phyloP scores from a whole-genome alignment of 2,329 filamentous ascomycete genomes.

The Claviceps purpurea region DNA sequence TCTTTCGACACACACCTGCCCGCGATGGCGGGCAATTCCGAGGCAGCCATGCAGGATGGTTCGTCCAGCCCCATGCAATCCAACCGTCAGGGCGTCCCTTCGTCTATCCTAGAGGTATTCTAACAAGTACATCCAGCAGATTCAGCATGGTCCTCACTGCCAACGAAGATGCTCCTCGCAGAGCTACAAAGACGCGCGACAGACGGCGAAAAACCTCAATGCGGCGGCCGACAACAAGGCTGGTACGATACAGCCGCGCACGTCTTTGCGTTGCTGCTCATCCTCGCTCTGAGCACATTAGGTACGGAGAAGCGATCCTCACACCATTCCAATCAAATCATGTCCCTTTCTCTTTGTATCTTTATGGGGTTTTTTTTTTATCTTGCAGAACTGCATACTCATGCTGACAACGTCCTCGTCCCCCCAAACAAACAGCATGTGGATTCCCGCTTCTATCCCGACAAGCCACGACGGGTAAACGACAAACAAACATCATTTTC shows the following conservation, averaged over 20 bases:
- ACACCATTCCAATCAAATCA: too few relatives aligned
- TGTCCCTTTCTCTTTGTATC: neutral
- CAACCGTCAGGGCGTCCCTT: too few relatives aligned
- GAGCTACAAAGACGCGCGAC: slow-evolving; percentile 37
- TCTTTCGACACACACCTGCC: neutral
- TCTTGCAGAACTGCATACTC: neutral
- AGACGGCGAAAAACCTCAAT: slow-evolving; percentile 31
- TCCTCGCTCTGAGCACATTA: slow-evolving; percentile 46
- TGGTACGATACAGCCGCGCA: slow-evolving; percentile 55
- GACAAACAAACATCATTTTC: slow-evolving; percentile 48
- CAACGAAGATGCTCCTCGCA: slow-evolving; percentile 37
- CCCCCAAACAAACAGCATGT: slow-evolving; percentile 32
- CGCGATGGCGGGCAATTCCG: slow-evolving; percentile 9
- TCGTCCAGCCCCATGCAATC: too few relatives aligned
- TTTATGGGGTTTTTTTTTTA: neutral
- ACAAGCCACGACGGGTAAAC: slow-evolving; percentile 40
- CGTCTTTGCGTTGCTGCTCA: slow-evolving; percentile 53
- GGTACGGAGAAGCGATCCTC: slow-evolving; percentile 27
- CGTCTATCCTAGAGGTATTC: neutral
- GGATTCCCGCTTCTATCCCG: slow-evolving; percentile 53
- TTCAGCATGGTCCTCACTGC: slow-evolving; percentile 32
- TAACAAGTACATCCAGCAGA: slow-evolving; percentile 10
- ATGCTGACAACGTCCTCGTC: neutral
- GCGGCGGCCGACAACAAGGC: slow-evolving; percentile 38
- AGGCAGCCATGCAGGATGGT: slow-evolving; percentile 9